Evolutionary conservation across 2,329 filamentous ascomycete species (phyloP).

Genomic region (Aulographum hederae): DNA sequence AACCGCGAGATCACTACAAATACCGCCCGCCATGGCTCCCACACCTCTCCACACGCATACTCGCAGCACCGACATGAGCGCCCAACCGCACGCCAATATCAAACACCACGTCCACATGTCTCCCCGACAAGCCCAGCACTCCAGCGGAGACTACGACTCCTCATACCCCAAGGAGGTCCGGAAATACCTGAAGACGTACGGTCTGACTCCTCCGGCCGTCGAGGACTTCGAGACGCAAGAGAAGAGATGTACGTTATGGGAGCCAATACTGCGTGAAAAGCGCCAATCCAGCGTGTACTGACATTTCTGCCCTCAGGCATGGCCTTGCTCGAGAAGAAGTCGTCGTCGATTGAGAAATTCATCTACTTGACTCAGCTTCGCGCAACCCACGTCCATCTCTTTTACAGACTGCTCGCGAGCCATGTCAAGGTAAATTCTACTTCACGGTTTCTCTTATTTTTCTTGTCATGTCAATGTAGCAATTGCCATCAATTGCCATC

Average conservation of each 20-base stretch:
- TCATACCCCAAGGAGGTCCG: constrained; percentile 29
- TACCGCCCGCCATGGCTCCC: too few relatives aligned
- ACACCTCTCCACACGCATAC: too few relatives aligned
- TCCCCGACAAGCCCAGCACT: constrained; percentile 11
- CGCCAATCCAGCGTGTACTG: too few relatives aligned
- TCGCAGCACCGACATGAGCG: too few relatives aligned
- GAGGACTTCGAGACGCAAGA: constrained; percentile 31
- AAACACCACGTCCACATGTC: constrained; percentile 14
- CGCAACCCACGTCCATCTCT: constrained; percentile 59
- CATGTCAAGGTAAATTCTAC: constrained; percentile 35
- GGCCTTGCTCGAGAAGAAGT: constrained; percentile 52
- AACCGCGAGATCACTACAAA: too few relatives aligned
- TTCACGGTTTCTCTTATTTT: not conserved
- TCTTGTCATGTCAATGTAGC: too few relatives aligned
- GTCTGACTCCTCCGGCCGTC: constrained; percentile 30
- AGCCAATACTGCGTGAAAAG: too few relatives aligned
- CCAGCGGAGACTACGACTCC: constrained; percentile 30
- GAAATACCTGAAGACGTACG: constrained; percentile 32
- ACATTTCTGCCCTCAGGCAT: constrained; percentile 39
- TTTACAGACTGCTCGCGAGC: constrained; percentile 63
- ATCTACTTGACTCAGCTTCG: constrained; percentile 64
- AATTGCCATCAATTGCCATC: too few relatives aligned
- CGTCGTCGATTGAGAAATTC: constrained; percentile 63
- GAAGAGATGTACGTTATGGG: constrained; percentile 29
- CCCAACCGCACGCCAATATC: constrained; percentile 17